Conservation (phyloP, 192 early-diverging fungal genomes). For the Dispira simplex region DNA sequence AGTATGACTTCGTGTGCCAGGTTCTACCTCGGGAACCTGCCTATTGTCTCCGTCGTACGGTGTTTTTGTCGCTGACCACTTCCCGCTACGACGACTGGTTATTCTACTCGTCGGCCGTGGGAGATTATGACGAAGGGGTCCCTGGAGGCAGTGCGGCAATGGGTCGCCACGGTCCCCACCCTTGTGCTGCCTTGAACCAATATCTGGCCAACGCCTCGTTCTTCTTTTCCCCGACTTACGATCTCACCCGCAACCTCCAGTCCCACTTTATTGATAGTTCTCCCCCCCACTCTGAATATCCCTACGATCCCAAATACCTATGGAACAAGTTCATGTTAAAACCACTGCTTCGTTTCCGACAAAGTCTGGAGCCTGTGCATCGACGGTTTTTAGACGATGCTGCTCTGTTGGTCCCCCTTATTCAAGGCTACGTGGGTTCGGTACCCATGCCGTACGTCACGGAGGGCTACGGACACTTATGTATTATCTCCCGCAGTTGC, state of each 20-base stretch:
- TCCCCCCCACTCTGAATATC: not conserved
- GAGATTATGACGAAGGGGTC: constrained; percentile 23
- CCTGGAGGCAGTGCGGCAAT: constrained; percentile 21
- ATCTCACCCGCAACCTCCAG: constrained; percentile 73
- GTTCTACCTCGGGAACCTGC: constrained; percentile 40
- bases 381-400: constrained; percentile 51
- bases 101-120: constrained; percentile 20
- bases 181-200: constrained; percentile 56
- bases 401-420: constrained; percentile 50
- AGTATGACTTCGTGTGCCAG: constrained; percentile 42
- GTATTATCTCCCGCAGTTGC: constrained; percentile 27
- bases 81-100: constrained; percentile 50
- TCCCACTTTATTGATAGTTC: constrained; percentile 32
- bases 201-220: constrained; percentile 79
- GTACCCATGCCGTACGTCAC: constrained; percentile 9
- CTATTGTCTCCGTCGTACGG: constrained; percentile 53
- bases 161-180: constrained; percentile 38
- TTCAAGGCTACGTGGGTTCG: constrained; percentile 24
- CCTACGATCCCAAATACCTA: constrained; percentile 54
- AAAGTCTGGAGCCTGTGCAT: constrained; percentile 46
- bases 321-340: constrained; percentile 86
- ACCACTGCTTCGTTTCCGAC: constrained; percentile 63
- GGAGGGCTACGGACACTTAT: not conserved
- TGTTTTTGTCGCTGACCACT: constrained; percentile 63
- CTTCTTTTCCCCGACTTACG: constrained; percentile 80